Percentiles rank a stretch among this genome's conserved stretches.
Evolutionary conservation across 805 yeast genomes (phyloP).

Genomic region (Yarrowia sp.): DNA sequence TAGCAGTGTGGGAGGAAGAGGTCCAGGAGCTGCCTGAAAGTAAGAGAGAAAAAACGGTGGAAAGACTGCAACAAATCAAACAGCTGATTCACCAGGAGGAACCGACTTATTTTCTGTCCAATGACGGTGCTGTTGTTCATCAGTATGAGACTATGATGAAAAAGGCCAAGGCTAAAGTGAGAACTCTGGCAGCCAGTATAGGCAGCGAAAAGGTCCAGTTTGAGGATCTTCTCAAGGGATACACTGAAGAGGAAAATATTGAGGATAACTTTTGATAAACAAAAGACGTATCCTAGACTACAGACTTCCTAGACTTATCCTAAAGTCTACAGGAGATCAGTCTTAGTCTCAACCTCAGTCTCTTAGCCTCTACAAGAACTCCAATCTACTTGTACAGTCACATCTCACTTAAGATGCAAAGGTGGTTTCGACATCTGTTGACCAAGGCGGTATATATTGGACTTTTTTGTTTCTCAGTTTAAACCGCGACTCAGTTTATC

Average conservation of each 20-base stretch:
- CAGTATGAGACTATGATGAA: constrained; percentile 50
- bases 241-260: constrained; percentile 36
- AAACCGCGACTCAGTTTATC: too few relatives aligned
- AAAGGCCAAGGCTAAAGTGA: constrained; percentile 59
- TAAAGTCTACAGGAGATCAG: too few relatives aligned
- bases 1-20: constrained; percentile 38
- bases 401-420: too few relatives aligned
- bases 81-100: constrained; percentile 34
- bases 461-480: too few relatives aligned
- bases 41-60: constrained; percentile 23
- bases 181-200: constrained; percentile 46
- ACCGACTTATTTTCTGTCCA: constrained; percentile 41
- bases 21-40: constrained; percentile 23
- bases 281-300: too few relatives aligned
- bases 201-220: constrained; percentile 35
- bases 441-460: too few relatives aligned
- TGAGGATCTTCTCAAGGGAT: constrained; percentile 40
- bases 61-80: constrained; percentile 18
- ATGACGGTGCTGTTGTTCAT: constrained; percentile 56
- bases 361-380: too few relatives aligned
- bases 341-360: too few relatives aligned
- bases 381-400: too few relatives aligned
- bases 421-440: too few relatives aligned
- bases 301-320: too few relatives aligned
- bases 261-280: constrained; percentile 37